Evolutionary conservation across 345 rosid species (phyloP).

Genomic region (Eucalyptus curtisii): DNA sequence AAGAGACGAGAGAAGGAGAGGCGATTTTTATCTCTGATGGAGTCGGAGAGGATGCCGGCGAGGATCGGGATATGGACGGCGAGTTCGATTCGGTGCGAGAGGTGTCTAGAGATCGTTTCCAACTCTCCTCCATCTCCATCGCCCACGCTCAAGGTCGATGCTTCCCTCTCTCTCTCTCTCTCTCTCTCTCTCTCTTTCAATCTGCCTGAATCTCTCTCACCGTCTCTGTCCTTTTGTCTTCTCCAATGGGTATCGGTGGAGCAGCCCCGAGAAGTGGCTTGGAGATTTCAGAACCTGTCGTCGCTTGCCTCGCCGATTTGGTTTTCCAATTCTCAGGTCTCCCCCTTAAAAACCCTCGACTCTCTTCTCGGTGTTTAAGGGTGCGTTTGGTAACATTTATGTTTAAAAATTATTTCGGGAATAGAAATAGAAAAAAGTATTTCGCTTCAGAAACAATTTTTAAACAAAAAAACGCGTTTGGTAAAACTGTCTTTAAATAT

Average conservation of each 20-base stretch:
- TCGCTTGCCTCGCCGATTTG: constrained; percentile 62
- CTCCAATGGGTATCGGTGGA: neutral
- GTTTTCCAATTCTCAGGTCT: constrained; percentile 68
- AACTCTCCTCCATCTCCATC: constrained; percentile 68
- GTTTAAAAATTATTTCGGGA: no score
- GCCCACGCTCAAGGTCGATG: constrained; percentile 62
- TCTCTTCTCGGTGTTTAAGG: neutral
- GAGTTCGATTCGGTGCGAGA: constrained; percentile 43
- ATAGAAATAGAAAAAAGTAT: no score
- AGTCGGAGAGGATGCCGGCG: constrained; percentile 1
- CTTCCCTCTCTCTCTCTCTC: neutral
- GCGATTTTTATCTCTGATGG: neutral
- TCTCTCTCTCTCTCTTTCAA: neutral
- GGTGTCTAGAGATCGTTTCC: constrained; percentile 56
- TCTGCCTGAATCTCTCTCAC: neutral
- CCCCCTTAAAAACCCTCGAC: neutral
- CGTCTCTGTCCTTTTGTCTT: neutral
- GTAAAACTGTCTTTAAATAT: no score
- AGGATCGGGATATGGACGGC: constrained; percentile 23
- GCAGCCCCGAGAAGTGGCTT: constrained; percentile 52
- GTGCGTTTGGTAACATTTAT: no score
- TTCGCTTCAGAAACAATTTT: no score
- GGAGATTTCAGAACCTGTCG: constrained; percentile 55
- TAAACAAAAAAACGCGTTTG: no score
- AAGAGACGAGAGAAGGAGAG: neutral